Conservation (phyloP, 2,329 filamentous ascomycete species). For the Aureobasidium subglaciale region DNA sequence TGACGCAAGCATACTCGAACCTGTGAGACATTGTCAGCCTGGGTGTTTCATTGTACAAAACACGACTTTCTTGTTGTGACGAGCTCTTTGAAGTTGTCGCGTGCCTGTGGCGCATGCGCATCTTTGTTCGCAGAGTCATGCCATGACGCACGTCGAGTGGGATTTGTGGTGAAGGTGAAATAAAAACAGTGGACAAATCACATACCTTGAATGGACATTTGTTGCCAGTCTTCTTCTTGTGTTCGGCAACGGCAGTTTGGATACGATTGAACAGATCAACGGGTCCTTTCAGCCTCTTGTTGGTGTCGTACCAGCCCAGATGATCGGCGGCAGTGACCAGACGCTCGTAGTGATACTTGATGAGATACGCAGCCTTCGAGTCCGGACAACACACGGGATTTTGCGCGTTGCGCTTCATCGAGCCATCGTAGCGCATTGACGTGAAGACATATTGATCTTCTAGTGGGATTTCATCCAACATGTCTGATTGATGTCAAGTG, state of each 20-base stretch:
- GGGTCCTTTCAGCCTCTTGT: slow-evolving; percentile 29
- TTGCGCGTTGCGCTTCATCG: slow-evolving; percentile 30
- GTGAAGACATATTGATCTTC: slow-evolving; percentile 49
- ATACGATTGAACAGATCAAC: slow-evolving; percentile 26
- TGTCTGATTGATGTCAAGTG: not conserved
- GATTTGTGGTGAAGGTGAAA: not conserved
- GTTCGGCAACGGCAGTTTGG: slow-evolving; percentile 26
- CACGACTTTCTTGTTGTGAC: not conserved
- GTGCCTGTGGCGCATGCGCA: slow-evolving; percentile 8
- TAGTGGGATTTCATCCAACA: slow-evolving; percentile 16
- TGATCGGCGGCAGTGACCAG: slow-evolving; percentile 54
- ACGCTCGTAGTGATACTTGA: slow-evolving; percentile 68
- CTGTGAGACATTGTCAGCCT: slow-evolving; percentile 24
- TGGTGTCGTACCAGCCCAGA: slow-evolving; percentile 40
- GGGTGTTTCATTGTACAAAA: slow-evolving; percentile 15
- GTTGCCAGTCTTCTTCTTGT: slow-evolving; percentile 26
- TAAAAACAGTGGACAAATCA: not conserved
- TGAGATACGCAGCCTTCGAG: slow-evolving; percentile 65
- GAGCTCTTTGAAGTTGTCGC: slow-evolving; percentile 3
- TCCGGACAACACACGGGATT: slow-evolving; percentile 39
- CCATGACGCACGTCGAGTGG: not conserved
- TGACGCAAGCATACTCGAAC: slow-evolving; percentile 50
- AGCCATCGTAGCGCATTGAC: slow-evolving; percentile 63
- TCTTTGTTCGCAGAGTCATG: not conserved
- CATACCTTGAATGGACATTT: slow-evolving; percentile 17